Evolutionary conservation across 257 asterid species (phyloP).

Genomic region (Catharanthus roseus): DNA sequence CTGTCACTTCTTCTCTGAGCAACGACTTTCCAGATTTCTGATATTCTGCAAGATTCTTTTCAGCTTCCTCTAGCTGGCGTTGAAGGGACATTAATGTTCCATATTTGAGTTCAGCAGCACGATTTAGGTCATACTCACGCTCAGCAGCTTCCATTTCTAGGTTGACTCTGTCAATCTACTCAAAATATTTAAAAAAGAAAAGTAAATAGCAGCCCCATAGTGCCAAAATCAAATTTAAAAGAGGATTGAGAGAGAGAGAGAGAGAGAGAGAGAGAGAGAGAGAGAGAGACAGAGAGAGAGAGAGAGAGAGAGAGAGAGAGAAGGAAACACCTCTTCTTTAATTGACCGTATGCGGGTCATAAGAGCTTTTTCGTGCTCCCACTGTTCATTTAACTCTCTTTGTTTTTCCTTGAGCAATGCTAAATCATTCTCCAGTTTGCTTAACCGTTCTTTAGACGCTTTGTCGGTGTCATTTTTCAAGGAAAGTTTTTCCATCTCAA

Average conservation of each 20-base stretch:
- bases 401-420: conserved; percentile 64
- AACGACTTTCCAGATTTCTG: conserved; percentile 63
- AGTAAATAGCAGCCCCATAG: neutral
- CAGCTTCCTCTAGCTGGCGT: conserved; percentile 79
- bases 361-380: conserved; percentile 74
- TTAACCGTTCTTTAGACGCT: conserved; percentile 75
- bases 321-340: conserved; percentile 63
- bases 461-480: conserved; percentile 77
- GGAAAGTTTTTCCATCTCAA: conserved; percentile 93
- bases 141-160: conserved; percentile 96
- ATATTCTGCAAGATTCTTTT: conserved; percentile 60
- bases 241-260: too few species aligned
- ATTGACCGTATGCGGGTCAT: conserved; percentile 76
- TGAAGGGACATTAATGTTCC: conserved; percentile 82
- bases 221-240: neutral
- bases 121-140: conserved; percentile 85
- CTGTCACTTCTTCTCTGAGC: conserved; percentile 83
- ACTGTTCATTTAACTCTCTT: conserved; percentile 58
- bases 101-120: conserved; percentile 93
- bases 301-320: neutral
- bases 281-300: neutral
- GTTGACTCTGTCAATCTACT: conserved; percentile 84
- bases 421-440: conserved; percentile 72
- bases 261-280: too few species aligned
- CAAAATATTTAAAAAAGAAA: conserved; percentile 12